A percentile compares a stretch with the other conserved stretches of the same genome.
Conservation (phyloP, 129 eudicot species). For the Arctium lappa region DNA sequence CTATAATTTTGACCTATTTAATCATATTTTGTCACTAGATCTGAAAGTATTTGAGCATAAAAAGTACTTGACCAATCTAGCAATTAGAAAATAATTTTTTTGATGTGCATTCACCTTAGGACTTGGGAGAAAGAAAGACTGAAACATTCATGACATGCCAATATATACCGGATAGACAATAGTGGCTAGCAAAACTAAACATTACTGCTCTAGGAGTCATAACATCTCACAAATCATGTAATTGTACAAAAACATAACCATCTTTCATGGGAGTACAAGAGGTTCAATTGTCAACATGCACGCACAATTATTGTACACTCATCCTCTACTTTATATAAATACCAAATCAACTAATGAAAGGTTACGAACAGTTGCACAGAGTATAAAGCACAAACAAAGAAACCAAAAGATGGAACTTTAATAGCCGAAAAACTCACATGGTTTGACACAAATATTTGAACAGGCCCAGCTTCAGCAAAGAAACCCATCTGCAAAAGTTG, state of each 20-base stretch:
- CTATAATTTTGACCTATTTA: not conserved
- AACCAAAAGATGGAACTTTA: not conserved
- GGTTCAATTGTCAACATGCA: not conserved
- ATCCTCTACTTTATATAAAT: not conserved
- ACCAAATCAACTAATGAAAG: not conserved
- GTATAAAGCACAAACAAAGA: not conserved
- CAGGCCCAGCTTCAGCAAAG: conserved; percentile 96
- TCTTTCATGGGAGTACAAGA: not conserved
- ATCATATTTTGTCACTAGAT: not conserved
- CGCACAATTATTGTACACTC: not conserved
- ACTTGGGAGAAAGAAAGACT: not conserved
- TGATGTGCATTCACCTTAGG: not conserved
- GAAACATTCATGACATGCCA: not conserved
- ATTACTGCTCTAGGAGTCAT: not conserved
- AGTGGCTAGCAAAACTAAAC: not conserved
- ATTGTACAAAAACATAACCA: not conserved
- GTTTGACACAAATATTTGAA: conserved; percentile 87
- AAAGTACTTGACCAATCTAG: not conserved
- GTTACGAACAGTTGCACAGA: not conserved
- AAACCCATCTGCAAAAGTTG: conserved; percentile 81
- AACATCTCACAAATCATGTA: not conserved
- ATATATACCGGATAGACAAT: not conserved
- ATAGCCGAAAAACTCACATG: conserved; percentile 52
- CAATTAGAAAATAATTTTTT: not conserved
- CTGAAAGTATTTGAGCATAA: not conserved